These are phyloP conservation scores for Rutstroemia sp. DNA, from an alignment of 2,329 filamentous ascomycete genomes.

Conservation along the genomic window DNA sequence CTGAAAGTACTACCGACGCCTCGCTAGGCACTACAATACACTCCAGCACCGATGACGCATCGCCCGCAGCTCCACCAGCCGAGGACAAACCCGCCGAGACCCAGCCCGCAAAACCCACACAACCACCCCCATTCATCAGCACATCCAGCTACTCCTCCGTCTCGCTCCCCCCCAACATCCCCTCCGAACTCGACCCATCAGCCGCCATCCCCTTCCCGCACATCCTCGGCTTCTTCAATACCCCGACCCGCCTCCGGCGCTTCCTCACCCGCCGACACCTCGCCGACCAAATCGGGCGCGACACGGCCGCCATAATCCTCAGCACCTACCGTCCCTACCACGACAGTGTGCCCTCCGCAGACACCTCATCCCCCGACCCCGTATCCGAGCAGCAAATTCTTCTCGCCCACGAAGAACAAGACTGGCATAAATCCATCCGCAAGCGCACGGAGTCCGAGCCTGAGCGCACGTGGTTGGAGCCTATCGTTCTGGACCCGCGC, in stretches of 20 bases:
- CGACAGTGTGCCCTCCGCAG: constrained; percentile 32
- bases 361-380: constrained; percentile 11
- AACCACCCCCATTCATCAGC: constrained; percentile 66
- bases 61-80: constrained; percentile 8
- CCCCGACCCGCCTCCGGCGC: constrained; percentile 75
- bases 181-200: constrained; percentile 65
- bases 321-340: constrained; percentile 42
- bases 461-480: constrained; percentile 69
- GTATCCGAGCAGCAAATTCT: constrained; percentile 29
- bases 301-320: constrained; percentile 81
- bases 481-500: constrained; percentile 67
- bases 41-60: constrained; percentile 18
- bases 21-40: constrained; percentile 22
- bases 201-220: constrained; percentile 74
- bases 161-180: constrained; percentile 58
- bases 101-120: constrained; percentile 51
- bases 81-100: constrained; percentile 32
- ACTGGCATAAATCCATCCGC: constrained; percentile 73
- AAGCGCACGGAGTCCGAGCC: constrained; percentile 46
- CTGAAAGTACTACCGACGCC: constrained; percentile 18
- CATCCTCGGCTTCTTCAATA: constrained; percentile 86
- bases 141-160: constrained; percentile 36
- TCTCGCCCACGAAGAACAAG: constrained; percentile 63
- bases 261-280: constrained; percentile 79
- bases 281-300: constrained; percentile 81